Evolutionary conservation across 139 green algal species (phyloP).

Genomic region (Raphidocelis subcapitata): DNA sequence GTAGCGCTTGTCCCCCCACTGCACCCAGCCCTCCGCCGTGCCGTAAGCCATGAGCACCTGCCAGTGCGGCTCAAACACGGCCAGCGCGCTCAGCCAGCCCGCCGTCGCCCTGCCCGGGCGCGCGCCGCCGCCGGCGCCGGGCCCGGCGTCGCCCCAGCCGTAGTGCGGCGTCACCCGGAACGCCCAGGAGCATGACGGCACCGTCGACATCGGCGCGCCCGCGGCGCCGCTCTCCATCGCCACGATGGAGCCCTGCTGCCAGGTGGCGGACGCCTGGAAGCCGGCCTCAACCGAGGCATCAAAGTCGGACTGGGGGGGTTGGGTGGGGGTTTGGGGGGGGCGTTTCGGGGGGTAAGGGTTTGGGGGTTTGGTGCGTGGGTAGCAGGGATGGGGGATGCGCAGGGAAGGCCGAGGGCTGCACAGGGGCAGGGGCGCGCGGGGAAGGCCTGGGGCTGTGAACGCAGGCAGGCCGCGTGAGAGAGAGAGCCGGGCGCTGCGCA

Average conservation of each 20-base stretch:
- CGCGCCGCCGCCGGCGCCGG: background rate
- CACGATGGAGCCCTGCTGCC: constrained; percentile 70
- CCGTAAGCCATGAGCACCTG: constrained; percentile 93
- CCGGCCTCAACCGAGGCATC: constrained; percentile 56
- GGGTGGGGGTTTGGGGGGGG: no score
- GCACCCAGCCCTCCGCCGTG: constrained; percentile 81
- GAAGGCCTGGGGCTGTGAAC: no score
- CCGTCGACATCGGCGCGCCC: constrained; percentile 27
- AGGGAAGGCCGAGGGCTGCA: no score
- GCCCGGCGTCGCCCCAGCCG: constrained; percentile 84
- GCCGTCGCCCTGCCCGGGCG: constrained; percentile 65
- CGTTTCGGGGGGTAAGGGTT: no score
- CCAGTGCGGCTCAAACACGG: constrained; percentile 98
- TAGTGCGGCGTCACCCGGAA: constrained; percentile 60
- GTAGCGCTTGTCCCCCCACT: constrained; percentile 81
- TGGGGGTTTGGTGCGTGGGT: no score
- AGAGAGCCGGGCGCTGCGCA: no score
- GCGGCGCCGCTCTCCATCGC: constrained; percentile 39
- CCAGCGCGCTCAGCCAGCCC: constrained; percentile 89
- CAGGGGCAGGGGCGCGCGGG: no score
- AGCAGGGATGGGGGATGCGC: no score
- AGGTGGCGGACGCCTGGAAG: constrained; percentile 69
- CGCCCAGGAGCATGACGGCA: constrained; percentile 60
- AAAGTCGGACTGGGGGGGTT: constrained; percentile 69
- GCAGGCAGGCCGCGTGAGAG: no score